Evolutionary conservation across 208 protist genomes (phyloP), one percentile per base, ranked within the genome.

Genomic region (Dictyostelium gargantuum): DNA sequence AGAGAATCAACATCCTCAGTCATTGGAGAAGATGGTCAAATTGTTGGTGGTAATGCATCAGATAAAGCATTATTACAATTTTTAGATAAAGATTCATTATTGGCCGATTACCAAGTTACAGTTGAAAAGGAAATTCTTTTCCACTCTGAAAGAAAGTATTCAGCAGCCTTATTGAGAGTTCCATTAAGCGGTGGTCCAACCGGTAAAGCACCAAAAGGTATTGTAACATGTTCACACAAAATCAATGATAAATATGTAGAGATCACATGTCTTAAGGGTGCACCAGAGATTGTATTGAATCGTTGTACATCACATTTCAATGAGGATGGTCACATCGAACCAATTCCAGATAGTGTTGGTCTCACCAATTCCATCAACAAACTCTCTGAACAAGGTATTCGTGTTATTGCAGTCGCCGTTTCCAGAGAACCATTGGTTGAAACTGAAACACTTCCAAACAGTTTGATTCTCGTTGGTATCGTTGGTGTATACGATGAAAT

Each of bases 391-490:
- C 66, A 86, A 63, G 91, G 80, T 80, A 89, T 89, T 35, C 54
- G 91, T 77, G 91, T 93, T n/a, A 93, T 93, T 56, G 91, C 91
- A 9, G 81, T 93, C 8, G 91, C 91, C 6, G 66, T 91, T 29
- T 73, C 91, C 38, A 75, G 86, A n/a, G 91, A 93, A 38, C 40
- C 66, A 42, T 73, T 93, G 5, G 72, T 76, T 42, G 40, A 72
- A 52, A 61, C 19, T 44, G 68, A 91, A 46, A 38, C 19, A 10
- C 52, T 93, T 11, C 91, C 91, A 56, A 82, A 76, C 11, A 80
- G 79, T 56, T 44, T 93, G 4, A 84, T 85, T 73, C 54, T 93
- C 13, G 52, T 93, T n/a, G 89, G 89, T 93, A 76, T 93, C 6
- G 77, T 93, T n/a, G 89, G 89, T 85, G 79, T 93, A 6, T 63